These are phyloP conservation scores for Solanum clarkiae DNA, from an alignment of 257 asterid species.

Conservation along the genomic window DNA sequence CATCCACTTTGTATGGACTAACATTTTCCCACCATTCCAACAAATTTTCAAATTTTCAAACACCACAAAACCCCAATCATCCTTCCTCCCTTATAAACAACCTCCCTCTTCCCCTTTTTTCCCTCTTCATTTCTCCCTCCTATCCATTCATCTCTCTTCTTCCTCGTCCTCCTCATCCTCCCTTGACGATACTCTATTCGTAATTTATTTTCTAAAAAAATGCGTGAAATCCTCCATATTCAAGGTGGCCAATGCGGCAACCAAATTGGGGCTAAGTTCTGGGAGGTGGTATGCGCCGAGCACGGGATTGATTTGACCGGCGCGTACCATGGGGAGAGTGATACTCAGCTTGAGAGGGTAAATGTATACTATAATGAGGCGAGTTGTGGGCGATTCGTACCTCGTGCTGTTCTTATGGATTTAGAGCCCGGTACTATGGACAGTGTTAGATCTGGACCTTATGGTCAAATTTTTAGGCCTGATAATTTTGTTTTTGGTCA, in stretches of 20 bases:
- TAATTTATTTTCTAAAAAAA: not conserved
- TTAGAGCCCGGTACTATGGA: slow-evolving; percentile 50
- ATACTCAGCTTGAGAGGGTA: slow-evolving; percentile 33
- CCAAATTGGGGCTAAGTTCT: slow-evolving; percentile 40
- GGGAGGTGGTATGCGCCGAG: slow-evolving; percentile 44
- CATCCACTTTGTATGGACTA: not conserved
- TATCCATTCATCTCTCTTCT: not conserved
- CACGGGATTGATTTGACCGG: slow-evolving; percentile 44
- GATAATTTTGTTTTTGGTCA: slow-evolving; percentile 32
- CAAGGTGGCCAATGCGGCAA: slow-evolving; percentile 49
- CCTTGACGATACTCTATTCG: not conserved
- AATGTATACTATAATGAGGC: slow-evolving; percentile 41
- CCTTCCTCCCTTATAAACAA: not conserved
- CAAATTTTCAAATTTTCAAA: not conserved
- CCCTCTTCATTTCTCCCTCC: not conserved
- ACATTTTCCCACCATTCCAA: not conserved
- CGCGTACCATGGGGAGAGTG: slow-evolving; percentile 27
- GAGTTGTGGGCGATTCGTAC: slow-evolving; percentile 30
- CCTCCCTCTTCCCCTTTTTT: not conserved
- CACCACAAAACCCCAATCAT: not conserved
- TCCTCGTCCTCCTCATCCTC: not conserved
- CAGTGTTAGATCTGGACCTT: slow-evolving; percentile 28
- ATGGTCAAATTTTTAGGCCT: slow-evolving; percentile 29
- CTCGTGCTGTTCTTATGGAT: slow-evolving; percentile 39
- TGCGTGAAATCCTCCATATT: slow-evolving; percentile 44